Evolutionary conservation across 495 filamentous ascomycete species (phyloP).

Genomic region (Letharia columbiana): DNA sequence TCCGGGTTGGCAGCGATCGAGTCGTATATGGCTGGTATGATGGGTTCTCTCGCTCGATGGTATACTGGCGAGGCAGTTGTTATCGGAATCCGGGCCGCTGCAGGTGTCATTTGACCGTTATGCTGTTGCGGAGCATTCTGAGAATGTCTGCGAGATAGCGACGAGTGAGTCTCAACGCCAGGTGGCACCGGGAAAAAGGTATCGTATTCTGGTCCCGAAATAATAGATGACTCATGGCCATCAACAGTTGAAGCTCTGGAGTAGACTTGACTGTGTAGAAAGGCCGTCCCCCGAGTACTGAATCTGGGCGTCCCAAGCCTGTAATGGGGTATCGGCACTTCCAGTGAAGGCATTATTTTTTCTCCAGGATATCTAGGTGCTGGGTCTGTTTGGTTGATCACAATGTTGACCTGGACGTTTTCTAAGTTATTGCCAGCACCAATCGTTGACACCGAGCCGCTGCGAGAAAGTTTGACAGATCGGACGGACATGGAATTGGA

Average conservation of each 20-base stretch:
- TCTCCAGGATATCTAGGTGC: slow-evolving; percentile 62
- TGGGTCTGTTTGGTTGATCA: slow-evolving; percentile 69
- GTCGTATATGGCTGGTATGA: slow-evolving; percentile 64
- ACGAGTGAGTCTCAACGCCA: slow-evolving; percentile 28
- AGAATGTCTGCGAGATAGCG: slow-evolving; percentile 35
- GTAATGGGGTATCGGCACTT: slow-evolving; percentile 81
- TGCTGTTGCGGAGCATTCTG: slow-evolving; percentile 32
- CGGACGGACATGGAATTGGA: slow-evolving; percentile 19
- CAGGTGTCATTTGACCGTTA: slow-evolving; percentile 22
- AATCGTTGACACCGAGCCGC: slow-evolving; percentile 27
- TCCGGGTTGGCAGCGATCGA: slow-evolving; percentile 62
- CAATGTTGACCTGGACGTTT: slow-evolving; percentile 62
- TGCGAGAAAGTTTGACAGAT: slow-evolving; percentile 5
- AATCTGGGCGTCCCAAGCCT: slow-evolving; percentile 77
- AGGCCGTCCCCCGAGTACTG: slow-evolving; percentile 65
- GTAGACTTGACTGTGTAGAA: slow-evolving; percentile 66
- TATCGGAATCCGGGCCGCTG: slow-evolving; percentile 20
- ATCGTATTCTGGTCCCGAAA: slow-evolving; percentile 43
- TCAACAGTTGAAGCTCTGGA: slow-evolving; percentile 47
- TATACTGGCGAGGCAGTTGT: slow-evolving; percentile 31
- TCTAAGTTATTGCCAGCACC: slow-evolving; percentile 33
- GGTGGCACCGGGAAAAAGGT: slow-evolving; percentile 37
- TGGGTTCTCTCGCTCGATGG: slow-evolving; percentile 40
- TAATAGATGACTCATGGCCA: slow-evolving; percentile 43
- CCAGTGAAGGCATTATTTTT: slow-evolving; percentile 48